Base-by-base conservation (phyloP, 768 basidiomycete genomes). In the Hygrophorus russula region DNA sequence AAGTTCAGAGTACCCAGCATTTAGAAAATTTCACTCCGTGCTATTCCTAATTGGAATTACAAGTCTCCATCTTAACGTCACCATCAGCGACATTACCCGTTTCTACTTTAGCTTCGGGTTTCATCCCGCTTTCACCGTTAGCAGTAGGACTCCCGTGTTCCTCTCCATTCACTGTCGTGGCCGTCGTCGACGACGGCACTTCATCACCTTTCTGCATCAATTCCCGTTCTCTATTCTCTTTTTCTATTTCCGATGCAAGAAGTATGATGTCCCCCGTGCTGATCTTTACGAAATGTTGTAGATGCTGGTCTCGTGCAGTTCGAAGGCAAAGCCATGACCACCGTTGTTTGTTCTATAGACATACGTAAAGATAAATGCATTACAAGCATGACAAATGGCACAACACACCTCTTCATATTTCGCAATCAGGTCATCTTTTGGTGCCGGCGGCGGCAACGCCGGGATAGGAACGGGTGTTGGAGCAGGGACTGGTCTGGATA, bases 321-420 rank as follows among this genome's bases (percentile, higher is more conserved):
- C 88, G 82, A 46, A 91, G 70, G 6, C 81, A 82, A 13, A 89
- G 70, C 88, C 89, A 92, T 4, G 84, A 66, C 70, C 78, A 76
- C 2, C 82, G 74, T 48, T 80, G 73, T 52, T 87, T 85, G 59
- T 77, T 80, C 88, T 89, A 54, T 14, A 46, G 36, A 4, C 11
- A 9, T 15, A 18, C 27, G 15, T n/a, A n/a, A 36, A 5, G 36
- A 24, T 20, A 11, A 20, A 10, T 13, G 13, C 27, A n/a, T 15
- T 14, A 49, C 34, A 17, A 45, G 40, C 36, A 36, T 41, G 46
- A 42, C 37, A 41, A 49, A 41, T 24, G 38, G 41, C 33, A 44
- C 39, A 45, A 34, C 52, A 49, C 55, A 83, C 85, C 58, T 83
- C 80, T 62, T 85, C 81, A 39, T 71, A 67, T 57, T 71, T 70